Evolutionary conservation across 441 rosid genomes (phyloP).

Genomic region (Brassica balearica): DNA sequence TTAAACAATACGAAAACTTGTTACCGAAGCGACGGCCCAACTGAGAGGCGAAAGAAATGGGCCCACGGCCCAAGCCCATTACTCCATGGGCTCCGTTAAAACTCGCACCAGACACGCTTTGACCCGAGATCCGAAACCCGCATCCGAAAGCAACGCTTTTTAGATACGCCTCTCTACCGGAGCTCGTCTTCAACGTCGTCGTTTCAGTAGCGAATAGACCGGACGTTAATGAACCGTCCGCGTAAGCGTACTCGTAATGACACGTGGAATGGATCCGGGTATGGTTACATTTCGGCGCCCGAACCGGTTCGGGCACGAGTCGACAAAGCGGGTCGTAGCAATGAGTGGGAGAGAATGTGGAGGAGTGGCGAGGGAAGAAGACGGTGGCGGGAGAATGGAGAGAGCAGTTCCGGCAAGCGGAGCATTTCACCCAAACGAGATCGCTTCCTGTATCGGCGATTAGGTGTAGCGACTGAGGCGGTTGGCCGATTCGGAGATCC

Average conservation of each 20-base stretch:
- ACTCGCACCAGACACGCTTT: slow-evolving; percentile 62
- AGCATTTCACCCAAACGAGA: slow-evolving; percentile 82
- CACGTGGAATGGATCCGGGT: slow-evolving; percentile 79
- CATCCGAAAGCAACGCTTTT: slow-evolving; percentile 68
- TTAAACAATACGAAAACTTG: slow-evolving; percentile 81
- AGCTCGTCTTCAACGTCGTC: slow-evolving; percentile 59
- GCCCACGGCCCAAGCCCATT: slow-evolving; percentile 81
- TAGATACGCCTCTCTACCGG: slow-evolving; percentile 51
- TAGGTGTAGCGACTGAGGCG: slow-evolving; percentile 70
- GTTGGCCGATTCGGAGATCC: slow-evolving; percentile 71
- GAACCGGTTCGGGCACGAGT: slow-evolving; percentile 62
- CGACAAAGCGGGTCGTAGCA: slow-evolving; percentile 62
- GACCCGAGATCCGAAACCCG: slow-evolving; percentile 78
- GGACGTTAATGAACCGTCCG: slow-evolving; percentile 65
- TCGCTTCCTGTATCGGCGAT: slow-evolving; percentile 88
- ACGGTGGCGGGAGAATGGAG: slow-evolving; percentile 56
- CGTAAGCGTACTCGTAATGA: slow-evolving; percentile 69
- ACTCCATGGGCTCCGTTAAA: slow-evolving; percentile 83
- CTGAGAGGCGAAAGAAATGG: slow-evolving; percentile 78
- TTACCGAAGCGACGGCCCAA: slow-evolving; percentile 75
- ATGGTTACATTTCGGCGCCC: slow-evolving; percentile 52
- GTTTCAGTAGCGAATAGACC: slow-evolving; percentile 77
- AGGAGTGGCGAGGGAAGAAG: slow-evolving; percentile 74
- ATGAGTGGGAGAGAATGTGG: slow-evolving; percentile 72
- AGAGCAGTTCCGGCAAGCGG: slow-evolving; percentile 76